Base-by-base conservation (phyloP, 495 filamentous ascomycete species). In the Penicillium bovifimosum region DNA sequence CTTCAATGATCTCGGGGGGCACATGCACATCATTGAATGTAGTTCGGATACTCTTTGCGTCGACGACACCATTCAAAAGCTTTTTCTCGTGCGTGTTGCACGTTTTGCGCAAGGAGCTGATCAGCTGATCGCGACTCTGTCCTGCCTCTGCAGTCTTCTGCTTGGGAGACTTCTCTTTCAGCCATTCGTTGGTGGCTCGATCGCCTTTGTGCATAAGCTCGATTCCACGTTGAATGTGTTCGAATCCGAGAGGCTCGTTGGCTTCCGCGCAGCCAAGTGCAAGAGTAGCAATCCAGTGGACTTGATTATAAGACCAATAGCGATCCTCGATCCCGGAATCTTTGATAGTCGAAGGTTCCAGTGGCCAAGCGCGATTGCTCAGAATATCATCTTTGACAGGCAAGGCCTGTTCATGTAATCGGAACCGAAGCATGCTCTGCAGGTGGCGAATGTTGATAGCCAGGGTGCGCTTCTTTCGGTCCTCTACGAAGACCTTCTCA, bases 1-100 rank as follows among this genome's bases (percentile, higher is more conserved):
- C 86, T 34, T 96, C 90, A 27, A 95, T 87, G 9, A 89, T 96
- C 44, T 90, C 87, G 3, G 78, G 65, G 0, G 91, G 82, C 13
- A 87, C 90, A 53, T 88, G 86, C 33, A 98, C 85, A 62, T 95
- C 86, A 10, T 80, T 68, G 52, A 97, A 98, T 2, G 87, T 92
- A 0, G 88, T 95, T 43, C 83, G 83, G 44, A 98, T 88, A 52
- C 86, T 86, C 28, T 83, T 73, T 8, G 90, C 81, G 61, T 96
- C 81, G 24, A 95, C 80, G 1, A 97, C 83, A 9, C 93, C 90
- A 33, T 80, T 81, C 16, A 96, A 68, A 2, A 98, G 75, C 54
- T 84, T 85, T 67, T 90, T 90, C 69, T 97, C 93, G 59, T 96
- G 80, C 6, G 76, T 65, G 53, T 84, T 88, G 61, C 80, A 83